Conservation (phyloP, 1,139 yeast genomes). For the Blastobotrys proliferans region DNA sequence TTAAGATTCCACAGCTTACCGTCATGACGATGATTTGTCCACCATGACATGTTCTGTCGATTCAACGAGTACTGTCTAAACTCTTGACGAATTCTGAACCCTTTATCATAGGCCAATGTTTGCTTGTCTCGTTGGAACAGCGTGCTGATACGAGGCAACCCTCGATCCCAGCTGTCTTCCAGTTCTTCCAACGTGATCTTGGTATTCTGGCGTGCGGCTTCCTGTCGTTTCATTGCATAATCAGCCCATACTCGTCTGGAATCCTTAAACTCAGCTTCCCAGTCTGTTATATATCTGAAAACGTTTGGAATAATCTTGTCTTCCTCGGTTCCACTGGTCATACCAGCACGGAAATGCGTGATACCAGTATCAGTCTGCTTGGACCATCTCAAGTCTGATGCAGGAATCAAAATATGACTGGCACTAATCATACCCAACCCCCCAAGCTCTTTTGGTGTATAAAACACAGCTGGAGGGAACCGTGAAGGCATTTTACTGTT, state of each 20-base stretch:
- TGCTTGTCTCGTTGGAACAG: conserved; percentile 93
- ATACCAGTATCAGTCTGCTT: conserved; percentile 92
- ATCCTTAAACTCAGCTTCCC: conserved; percentile 95
- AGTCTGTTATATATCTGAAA: conserved; percentile 85
- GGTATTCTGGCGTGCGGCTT: conserved; percentile 81
- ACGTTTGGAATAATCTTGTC: conserved; percentile 86
- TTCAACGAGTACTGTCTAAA: conserved; percentile 71
- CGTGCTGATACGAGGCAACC: conserved; percentile 93
- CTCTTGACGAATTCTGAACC: conserved; percentile 78
- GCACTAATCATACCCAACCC: conserved; percentile 98
- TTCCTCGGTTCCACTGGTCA: conserved; percentile 69
- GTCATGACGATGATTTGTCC: conserved; percentile 92
- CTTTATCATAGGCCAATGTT: conserved; percentile 91
- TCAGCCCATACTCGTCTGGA: conserved; percentile 98
- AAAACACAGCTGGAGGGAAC: conserved; percentile 98
- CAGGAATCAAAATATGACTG: conserved; percentile 90
- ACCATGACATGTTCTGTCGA: conserved; percentile 88
- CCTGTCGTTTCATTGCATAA: conserved; percentile 83
- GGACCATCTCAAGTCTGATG: conserved; percentile 88
- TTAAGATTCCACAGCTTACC: conserved; percentile 94
- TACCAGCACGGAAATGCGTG: conserved; percentile 91
- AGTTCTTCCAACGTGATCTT: conserved; percentile 88
- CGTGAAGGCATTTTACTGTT: conserved; percentile 98
- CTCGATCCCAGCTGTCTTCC: conserved; percentile 94
- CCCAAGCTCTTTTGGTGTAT: conserved; percentile 95